Percentiles rank a stretch among this genome's conserved stretches.
phyloP scores from a whole-genome alignment of 2,329 filamentous ascomycete genomes.

The Harringtonia aguacate region DNA sequence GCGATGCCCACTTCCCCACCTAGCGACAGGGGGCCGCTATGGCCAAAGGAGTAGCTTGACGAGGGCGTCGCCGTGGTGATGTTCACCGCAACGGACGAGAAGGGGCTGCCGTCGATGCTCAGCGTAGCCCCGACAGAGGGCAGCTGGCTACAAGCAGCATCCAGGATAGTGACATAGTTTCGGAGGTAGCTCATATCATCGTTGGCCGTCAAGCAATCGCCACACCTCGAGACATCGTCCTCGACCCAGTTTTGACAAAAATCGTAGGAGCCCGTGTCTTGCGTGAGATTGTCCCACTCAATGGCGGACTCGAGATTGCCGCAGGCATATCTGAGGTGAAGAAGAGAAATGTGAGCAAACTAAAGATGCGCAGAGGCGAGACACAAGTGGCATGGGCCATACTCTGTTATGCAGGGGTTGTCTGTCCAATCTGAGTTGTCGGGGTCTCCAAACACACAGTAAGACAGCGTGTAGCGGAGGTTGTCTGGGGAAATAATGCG shows the following conservation, averaged over 20 bases:
- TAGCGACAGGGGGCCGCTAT: constrained; percentile 37
- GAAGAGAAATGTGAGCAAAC: neutral
- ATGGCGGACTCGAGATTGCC: constrained; percentile 35
- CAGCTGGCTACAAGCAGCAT: constrained; percentile 44
- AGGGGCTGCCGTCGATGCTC: constrained; percentile 40
- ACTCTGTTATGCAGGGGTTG: constrained; percentile 44
- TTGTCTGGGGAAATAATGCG: constrained; percentile 42
- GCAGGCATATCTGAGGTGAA: constrained; percentile 46
- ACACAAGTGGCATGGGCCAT: constrained; percentile 7
- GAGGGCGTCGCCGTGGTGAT: constrained; percentile 37
- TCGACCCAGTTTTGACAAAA: constrained; percentile 42
- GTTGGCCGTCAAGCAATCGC: constrained; percentile 31
- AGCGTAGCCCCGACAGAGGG: constrained; percentile 35
- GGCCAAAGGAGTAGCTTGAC: constrained; percentile 24
- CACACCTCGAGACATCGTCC: constrained; percentile 30
- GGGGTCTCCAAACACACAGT: constrained; percentile 43
- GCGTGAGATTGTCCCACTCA: constrained; percentile 36
- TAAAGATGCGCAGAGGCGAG: too few relatives aligned
- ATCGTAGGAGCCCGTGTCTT: constrained; percentile 32
- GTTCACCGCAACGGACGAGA: constrained; percentile 35
- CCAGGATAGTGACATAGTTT: constrained; percentile 44
- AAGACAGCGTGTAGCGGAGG: constrained; percentile 41
- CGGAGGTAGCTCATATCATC: constrained; percentile 28
- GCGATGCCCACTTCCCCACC: constrained; percentile 49
- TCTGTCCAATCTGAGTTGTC: constrained; percentile 27